Base-by-base conservation (phyloP, 768 basidiomycete genomes). In the Phlebiopsis gigantea region DNA sequence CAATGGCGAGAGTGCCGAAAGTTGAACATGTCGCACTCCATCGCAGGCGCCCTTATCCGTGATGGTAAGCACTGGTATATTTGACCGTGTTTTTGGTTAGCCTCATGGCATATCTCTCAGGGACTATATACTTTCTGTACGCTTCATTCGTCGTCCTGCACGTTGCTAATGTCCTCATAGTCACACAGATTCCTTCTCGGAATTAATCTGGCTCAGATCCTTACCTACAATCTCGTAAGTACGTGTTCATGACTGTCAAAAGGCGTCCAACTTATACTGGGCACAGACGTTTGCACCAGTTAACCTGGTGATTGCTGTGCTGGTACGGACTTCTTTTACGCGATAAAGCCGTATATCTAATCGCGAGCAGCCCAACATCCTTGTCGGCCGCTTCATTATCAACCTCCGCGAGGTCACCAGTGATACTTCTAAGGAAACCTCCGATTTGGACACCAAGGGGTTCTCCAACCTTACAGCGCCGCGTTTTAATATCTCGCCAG, bases 1-100 rank as follows among this genome's bases (percentile, higher is more conserved):
- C 50, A 51, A n/a, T 51, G 50, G 50, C 31, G 50, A 25, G 50
- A 51, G n/a, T 34, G 29, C 8, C 50, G 50, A n/a, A 21, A 30
- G 30, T 14, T 51, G 10, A 17, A 31, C n/a, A 19, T 51, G 15
- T 24, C 50, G 5, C 30, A 22, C 5, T 51, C 50, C 4, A 51
- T 51, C n/a, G 24, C 50, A 26, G 39, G 15, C 12, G 30, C 31
- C 7, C 34, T 51, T 8, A 12, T 51, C 1, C 50, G 50, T 14
- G 50, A 51, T n/a, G 50, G 50, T 51, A 41, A 4, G 50, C 14
- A 15, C 22, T n/a, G n/a, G n/a, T n/a, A n/a, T n/a, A n/a, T n/a
- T n/a, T n/a, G n/a, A n/a, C n/a, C n/a, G n/a, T n/a, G n/a, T n/a
- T n/a, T n/a, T n/a, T n/a, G n/a, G n/a, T n/a, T n/a, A n/a, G n/a